phyloP scores from a whole-genome alignment of 805 yeast genomes.

The Saccharomyces eubayanus region DNA sequence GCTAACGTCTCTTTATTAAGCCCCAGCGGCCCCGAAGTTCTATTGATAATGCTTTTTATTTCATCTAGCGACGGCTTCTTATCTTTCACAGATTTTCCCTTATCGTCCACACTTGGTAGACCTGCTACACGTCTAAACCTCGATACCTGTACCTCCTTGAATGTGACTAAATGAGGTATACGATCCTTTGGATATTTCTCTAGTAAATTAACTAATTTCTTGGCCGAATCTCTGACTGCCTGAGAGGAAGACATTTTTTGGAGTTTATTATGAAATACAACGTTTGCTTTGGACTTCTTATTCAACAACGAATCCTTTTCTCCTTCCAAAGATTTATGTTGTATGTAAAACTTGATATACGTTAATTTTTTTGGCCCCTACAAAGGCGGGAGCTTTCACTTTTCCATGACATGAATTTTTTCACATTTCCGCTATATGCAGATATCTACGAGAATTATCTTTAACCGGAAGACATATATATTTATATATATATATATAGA shows the following conservation, averaged over 20 bases:
- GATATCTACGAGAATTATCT: not conserved
- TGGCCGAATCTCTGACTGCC: conserved; percentile 42
- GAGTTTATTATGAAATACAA: not conserved
- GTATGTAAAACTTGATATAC: not conserved
- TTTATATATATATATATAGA: no score
- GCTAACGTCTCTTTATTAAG: conserved; percentile 41
- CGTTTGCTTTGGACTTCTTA: not conserved
- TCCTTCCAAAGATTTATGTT: not conserved
- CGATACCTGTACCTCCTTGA: conserved; percentile 57
- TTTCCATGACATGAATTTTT: not conserved
- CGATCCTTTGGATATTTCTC: conserved; percentile 63
- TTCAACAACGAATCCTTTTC: not conserved
- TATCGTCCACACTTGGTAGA: conserved; percentile 30
- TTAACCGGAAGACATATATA: not conserved
- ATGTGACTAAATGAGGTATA: conserved; percentile 59
- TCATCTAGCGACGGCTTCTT: conserved; percentile 36
- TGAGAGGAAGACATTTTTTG: conserved; percentile 10
- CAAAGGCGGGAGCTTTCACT: not conserved
- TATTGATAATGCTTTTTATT: conserved; percentile 31
- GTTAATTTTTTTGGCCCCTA: not conserved
- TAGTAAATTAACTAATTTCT: conserved; percentile 47
- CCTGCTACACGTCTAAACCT: conserved; percentile 48
- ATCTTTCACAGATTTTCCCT: not conserved
- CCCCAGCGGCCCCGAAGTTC: conserved; percentile 35
- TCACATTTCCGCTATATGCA: not conserved